phyloP scores from a whole-genome alignment of 2,329 filamentous ascomycete species.

The Cordyceps cicadae region DNA sequence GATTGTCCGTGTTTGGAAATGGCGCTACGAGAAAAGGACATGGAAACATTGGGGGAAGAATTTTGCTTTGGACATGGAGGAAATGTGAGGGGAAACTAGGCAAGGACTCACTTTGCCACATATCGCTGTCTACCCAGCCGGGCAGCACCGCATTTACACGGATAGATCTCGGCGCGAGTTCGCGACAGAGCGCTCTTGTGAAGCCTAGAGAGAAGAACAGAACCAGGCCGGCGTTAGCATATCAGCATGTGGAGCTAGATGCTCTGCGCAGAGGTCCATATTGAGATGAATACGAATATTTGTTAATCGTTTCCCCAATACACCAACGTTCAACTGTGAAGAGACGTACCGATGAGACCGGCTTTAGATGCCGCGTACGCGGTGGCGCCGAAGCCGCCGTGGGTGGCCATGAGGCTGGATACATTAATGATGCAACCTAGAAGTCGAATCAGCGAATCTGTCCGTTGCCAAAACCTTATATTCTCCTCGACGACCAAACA shows the following conservation, averaged over 20 bases:
- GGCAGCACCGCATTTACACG: slow-evolving; percentile 75
- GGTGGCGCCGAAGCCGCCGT: slow-evolving; percentile 61
- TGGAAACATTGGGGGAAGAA: neutral
- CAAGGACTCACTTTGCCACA: slow-evolving; percentile 58
- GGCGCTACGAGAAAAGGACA: neutral
- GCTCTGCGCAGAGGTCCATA: neutral
- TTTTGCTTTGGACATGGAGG: neutral
- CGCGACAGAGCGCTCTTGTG: slow-evolving; percentile 57
- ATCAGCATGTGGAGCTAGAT: neutral
- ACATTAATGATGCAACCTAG: slow-evolving; percentile 71
- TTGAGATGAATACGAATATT: neutral
- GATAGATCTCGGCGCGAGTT: slow-evolving; percentile 53
- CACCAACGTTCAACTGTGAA: neutral
- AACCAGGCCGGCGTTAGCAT: slow-evolving; percentile 1
- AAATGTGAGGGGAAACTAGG: neutral
- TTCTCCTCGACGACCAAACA: too few species aligned
- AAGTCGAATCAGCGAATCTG: neutral
- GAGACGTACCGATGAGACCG: slow-evolving; percentile 56
- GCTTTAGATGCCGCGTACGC: slow-evolving; percentile 76
- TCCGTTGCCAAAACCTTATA: neutral
- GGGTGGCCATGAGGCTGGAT: slow-evolving; percentile 63
- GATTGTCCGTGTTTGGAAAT: neutral
- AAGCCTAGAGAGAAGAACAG: slow-evolving; percentile 40
- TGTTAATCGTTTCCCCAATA: neutral
- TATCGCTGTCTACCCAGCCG: slow-evolving; percentile 73